Conservation (phyloP, 2,329 filamentous ascomycete genomes). For the Pyrenophora tritici-repentis region DNA sequence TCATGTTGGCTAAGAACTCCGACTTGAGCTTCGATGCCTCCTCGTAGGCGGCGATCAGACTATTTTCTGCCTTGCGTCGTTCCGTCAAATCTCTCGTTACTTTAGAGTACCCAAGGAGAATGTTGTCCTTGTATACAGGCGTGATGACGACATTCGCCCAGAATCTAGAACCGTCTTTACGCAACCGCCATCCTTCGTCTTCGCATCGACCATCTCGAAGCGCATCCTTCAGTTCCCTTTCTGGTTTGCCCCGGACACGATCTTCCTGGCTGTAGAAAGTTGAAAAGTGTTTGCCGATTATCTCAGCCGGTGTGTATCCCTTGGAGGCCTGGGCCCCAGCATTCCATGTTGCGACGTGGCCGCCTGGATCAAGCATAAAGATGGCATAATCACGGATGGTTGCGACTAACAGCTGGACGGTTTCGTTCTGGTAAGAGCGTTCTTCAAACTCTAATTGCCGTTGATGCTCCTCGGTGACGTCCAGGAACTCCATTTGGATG, state of each 20-base stretch:
- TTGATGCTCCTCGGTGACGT: slow-evolving; percentile 42
- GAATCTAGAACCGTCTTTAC: slow-evolving; percentile 62
- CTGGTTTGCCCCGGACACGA: slow-evolving; percentile 55
- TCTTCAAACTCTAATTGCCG: slow-evolving; percentile 50
- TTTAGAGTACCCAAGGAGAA: slow-evolving; percentile 63
- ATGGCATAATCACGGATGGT: slow-evolving; percentile 67
- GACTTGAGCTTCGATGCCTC: slow-evolving; percentile 67
- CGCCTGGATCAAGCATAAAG: slow-evolving; percentile 63
- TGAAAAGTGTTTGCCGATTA: slow-evolving; percentile 64
- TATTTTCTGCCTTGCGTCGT: slow-evolving; percentile 59
- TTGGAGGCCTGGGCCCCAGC: slow-evolving; percentile 61
- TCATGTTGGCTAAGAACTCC: slow-evolving; percentile 67
- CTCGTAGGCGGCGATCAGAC: slow-evolving; percentile 62
- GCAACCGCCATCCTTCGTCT: slow-evolving; percentile 65
- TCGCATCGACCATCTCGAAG: slow-evolving; percentile 61
- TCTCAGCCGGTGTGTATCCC: slow-evolving; percentile 60
- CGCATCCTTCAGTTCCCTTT: slow-evolving; percentile 57
- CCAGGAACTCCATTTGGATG: slow-evolving; percentile 51
- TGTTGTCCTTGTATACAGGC: slow-evolving; percentile 57
- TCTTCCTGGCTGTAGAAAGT: slow-evolving; percentile 62
- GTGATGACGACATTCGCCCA: slow-evolving; percentile 66
- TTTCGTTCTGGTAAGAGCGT: slow-evolving; percentile 55
- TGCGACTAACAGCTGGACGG: slow-evolving; percentile 65
- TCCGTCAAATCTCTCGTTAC: slow-evolving; percentile 64
- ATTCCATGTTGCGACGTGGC: slow-evolving; percentile 65